A percentile compares a stretch with the other conserved stretches of the same genome.
phyloP scores from a whole-genome alignment of 345 rosid genomes.

The Erodium maritimum region DNA sequence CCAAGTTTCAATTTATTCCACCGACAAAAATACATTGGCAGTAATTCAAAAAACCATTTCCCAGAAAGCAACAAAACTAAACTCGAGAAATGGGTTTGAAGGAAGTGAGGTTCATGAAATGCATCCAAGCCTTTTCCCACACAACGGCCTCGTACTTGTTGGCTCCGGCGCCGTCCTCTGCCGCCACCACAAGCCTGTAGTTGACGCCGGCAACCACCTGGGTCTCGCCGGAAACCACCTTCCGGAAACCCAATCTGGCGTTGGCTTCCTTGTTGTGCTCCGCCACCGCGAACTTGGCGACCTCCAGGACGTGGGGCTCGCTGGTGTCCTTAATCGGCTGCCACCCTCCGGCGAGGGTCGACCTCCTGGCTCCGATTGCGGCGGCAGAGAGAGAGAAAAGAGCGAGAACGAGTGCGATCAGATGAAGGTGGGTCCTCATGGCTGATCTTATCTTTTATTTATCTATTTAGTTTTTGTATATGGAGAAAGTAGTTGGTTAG shows the following conservation, averaged over 20 bases:
- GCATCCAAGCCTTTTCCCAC: not conserved
- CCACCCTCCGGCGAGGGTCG: not conserved
- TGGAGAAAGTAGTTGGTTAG: too few relatives aligned
- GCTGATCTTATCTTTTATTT: too few relatives aligned
- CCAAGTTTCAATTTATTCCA: too few relatives aligned
- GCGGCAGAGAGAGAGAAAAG: not conserved
- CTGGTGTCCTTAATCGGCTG: not conserved
- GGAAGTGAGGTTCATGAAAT: not conserved
- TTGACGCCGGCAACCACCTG: not conserved
- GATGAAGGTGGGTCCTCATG: too few relatives aligned
- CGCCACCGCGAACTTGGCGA: not conserved
- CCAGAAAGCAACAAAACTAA: too few relatives aligned
- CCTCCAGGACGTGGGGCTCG: not conserved
- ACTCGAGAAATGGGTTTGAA: not conserved
- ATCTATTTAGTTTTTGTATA: too few relatives aligned
- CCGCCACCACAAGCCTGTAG: not conserved
- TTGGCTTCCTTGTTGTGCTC: slow-evolving; percentile 2
- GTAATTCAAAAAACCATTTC: too few relatives aligned
- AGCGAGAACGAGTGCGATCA: not conserved
- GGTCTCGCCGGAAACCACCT: not conserved
- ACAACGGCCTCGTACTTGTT: not conserved
- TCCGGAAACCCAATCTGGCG: not conserved
- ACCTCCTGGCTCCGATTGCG: not conserved
- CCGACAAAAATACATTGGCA: too few relatives aligned
- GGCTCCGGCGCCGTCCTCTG: not conserved